A percentile compares a stretch with the other conserved stretches of the same genome.
Conservation (phyloP, 2,329 filamentous ascomycete species). For the Pleomassaria siparia region DNA sequence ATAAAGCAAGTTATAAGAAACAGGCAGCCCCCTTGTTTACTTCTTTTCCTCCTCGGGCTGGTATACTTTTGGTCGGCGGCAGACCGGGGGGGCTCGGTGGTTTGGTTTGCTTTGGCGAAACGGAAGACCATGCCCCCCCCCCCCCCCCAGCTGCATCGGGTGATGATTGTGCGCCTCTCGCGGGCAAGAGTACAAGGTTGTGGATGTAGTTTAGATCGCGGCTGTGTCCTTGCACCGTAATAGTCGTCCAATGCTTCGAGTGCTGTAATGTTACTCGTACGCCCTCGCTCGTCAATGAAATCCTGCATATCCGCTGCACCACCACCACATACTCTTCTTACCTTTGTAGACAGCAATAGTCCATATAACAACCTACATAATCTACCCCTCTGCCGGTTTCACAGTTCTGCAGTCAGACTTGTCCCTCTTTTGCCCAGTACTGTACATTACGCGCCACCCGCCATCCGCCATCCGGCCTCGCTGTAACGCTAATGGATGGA, state of each 20-base stretch:
- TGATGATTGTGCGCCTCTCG: neutral
- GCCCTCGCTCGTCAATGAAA: constrained; percentile 1
- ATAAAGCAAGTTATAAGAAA: too few species aligned
- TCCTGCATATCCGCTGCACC: constrained; percentile 4
- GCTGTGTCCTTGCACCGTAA: too few species aligned
- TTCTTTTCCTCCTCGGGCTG: too few species aligned
- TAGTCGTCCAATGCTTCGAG: too few species aligned
- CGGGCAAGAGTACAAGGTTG: neutral
- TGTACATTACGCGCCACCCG: constrained; percentile 4
- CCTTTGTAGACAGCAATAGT: too few species aligned
- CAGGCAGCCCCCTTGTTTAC: too few species aligned
- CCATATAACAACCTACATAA: neutral
- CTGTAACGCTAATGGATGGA: constrained; percentile 44
- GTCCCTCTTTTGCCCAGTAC: constrained; percentile 5
- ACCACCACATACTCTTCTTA: too few species aligned
- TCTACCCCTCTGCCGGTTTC: constrained; percentile 2
- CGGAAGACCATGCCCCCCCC: neutral
- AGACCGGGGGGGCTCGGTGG: neutral
- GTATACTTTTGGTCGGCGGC: too few species aligned
- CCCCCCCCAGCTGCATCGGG: neutral
- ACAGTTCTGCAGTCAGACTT: constrained; percentile 6
- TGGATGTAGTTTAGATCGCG: neutral
- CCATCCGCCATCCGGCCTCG: constrained; percentile 16
- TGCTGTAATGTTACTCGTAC: too few species aligned
- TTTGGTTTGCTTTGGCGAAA: neutral